phyloP scores from a whole-genome alignment of 2,329 filamentous ascomycete species.

The Pochonia chlamydosporia region DNA sequence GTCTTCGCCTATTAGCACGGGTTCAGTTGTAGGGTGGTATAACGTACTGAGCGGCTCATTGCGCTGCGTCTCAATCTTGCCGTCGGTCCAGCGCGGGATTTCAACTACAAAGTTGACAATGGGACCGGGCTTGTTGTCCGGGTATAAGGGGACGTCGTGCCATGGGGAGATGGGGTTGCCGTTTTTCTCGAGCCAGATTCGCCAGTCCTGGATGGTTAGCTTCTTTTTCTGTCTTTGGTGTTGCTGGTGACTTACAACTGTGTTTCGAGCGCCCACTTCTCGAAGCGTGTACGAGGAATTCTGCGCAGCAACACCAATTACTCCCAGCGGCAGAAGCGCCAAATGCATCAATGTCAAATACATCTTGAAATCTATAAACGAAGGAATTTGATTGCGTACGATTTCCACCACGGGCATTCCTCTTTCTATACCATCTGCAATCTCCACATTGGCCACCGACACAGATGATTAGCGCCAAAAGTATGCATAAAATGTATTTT shows the following conservation, averaged over 20 bases:
- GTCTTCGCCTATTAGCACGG: conserved; percentile 12
- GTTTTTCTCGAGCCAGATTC: conserved; percentile 33
- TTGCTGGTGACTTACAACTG: conserved; percentile 22
- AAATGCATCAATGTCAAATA: neutral
- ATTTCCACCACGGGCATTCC: no score
- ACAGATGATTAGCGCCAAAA: no score
- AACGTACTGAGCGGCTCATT: conserved; percentile 31
- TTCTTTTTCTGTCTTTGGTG: no score
- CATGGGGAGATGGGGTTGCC: conserved; percentile 34
- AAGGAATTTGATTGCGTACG: no score
- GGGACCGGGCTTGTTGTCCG: conserved; percentile 24
- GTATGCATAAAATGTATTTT: no score
- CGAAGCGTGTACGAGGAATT: conserved; percentile 12
- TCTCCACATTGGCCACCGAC: no score
- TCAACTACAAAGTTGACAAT: conserved; percentile 35
- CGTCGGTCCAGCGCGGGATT: conserved; percentile 36
- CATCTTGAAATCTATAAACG: no score
- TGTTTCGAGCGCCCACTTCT: conserved; percentile 33
- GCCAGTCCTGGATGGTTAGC: conserved; percentile 38
- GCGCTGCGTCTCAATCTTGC: conserved; percentile 33
- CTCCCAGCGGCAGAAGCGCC: neutral
- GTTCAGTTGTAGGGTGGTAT: neutral
- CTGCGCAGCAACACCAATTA: neutral
- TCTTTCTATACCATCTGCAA: no score
- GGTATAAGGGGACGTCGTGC: conserved; percentile 36